Percentiles rank a stretch among this genome's conserved stretches.
These are phyloP conservation scores for Leishmania mexicana DNA, from an alignment of 208 protist genomes.

Conservation along the genomic window DNA sequence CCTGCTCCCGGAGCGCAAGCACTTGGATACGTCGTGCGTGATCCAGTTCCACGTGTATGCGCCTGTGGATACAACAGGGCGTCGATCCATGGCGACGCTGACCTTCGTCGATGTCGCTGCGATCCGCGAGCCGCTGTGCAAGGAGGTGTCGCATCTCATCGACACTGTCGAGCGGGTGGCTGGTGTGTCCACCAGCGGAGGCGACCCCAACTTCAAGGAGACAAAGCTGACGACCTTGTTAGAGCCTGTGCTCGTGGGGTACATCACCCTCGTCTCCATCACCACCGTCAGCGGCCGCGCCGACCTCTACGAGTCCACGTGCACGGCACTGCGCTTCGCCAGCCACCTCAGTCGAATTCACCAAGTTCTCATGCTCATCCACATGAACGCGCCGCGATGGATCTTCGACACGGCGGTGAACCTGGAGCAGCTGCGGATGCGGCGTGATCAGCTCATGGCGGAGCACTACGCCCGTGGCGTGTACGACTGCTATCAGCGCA, in stretches of 20 bases:
- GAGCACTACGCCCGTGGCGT: conserved; percentile 74
- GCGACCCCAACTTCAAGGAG: conserved; percentile 69
- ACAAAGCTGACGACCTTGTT: conserved; percentile 77
- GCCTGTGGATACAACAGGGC: conserved; percentile 63
- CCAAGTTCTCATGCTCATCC: conserved; percentile 80
- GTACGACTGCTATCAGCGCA: conserved; percentile 71
- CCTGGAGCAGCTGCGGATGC: conserved; percentile 60
- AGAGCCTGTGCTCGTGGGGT: conserved; percentile 75
- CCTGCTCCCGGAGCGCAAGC: conserved; percentile 69
- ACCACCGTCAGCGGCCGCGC: conserved; percentile 78
- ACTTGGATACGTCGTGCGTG: conserved; percentile 76
- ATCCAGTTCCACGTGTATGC: conserved; percentile 91
- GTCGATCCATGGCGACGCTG: conserved; percentile 82
- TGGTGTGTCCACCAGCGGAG: conserved; percentile 39
- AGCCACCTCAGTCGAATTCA: conserved; percentile 68
- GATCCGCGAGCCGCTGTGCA: conserved; percentile 62
- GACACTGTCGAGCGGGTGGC: conserved; percentile 70
- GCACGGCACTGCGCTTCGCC: conserved; percentile 67
- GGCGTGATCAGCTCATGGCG: conserved; percentile 48
- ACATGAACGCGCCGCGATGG: conserved; percentile 82
- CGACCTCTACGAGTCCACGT: conserved; percentile 68
- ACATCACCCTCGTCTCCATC: conserved; percentile 82
- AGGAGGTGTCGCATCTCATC: conserved; percentile 71
- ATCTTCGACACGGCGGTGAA: conserved; percentile 72
- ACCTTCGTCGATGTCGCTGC: conserved; percentile 89